Conservation (phyloP, 2,329 filamentous ascomycete species). For the Talaromyces sp. region DNA sequence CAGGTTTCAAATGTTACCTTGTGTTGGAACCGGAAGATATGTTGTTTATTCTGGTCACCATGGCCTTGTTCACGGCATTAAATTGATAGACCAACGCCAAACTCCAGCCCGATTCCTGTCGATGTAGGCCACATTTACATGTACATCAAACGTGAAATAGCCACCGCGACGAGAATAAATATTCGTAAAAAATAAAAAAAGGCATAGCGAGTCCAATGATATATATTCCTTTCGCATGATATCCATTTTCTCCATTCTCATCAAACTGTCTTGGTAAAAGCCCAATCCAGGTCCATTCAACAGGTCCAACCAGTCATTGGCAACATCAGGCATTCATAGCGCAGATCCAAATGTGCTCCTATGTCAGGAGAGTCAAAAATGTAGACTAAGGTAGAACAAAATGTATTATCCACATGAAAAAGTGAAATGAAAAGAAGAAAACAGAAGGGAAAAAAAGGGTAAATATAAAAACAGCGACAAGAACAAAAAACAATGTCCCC, state of each 20-base stretch:
- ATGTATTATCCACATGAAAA: neutral
- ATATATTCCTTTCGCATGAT: neutral
- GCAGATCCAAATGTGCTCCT: neutral
- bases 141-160: neutral
- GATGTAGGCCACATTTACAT: neutral
- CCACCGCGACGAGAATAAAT: neutral
- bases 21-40: neutral
- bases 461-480: slow-evolving; percentile 8
- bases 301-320: neutral
- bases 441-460: neutral
- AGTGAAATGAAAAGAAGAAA: neutral
- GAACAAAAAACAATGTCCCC: slow-evolving; percentile 6
- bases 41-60: neutral
- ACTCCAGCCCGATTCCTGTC: neutral
- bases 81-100: neutral
- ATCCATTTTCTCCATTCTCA: neutral
- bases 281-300: neutral
- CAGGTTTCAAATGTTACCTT: neutral
- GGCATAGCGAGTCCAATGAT: neutral
- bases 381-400: neutral
- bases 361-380: neutral
- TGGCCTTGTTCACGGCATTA: neutral
- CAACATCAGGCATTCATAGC: neutral
- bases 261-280: neutral
- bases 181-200: neutral